phyloP scores from a whole-genome alignment of 1,284 basidiomycete species.

The Pseudozyma sp. region DNA sequence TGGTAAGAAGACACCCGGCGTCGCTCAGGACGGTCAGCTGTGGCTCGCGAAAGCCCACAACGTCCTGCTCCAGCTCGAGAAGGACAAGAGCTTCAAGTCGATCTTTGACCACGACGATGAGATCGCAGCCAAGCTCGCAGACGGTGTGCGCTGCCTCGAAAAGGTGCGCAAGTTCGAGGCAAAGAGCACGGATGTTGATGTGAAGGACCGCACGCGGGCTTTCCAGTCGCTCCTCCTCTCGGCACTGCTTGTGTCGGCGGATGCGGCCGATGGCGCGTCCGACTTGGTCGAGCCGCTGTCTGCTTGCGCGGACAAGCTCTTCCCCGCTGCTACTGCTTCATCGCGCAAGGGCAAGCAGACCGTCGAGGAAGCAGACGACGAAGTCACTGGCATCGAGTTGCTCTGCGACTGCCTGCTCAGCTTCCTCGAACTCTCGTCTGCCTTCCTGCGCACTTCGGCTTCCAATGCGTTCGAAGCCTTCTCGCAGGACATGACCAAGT shows the following conservation, averaged over 20 bases:
- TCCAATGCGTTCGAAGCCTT: slow-evolving; percentile 85
- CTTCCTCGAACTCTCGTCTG: slow-evolving; percentile 84
- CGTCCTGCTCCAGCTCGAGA: slow-evolving; percentile 75
- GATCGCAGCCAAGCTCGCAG: slow-evolving; percentile 41
- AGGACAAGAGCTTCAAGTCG: slow-evolving; percentile 77
- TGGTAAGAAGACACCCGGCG: slow-evolving; percentile 74
- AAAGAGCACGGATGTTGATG: slow-evolving; percentile 25
- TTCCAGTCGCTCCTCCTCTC: slow-evolving; percentile 56
- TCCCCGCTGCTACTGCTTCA: slow-evolving; percentile 21
- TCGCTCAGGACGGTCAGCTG: slow-evolving; percentile 79
- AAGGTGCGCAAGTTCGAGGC: slow-evolving; percentile 48
- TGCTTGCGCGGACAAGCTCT: slow-evolving; percentile 60
- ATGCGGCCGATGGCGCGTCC: slow-evolving; percentile 70
- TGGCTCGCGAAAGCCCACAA: slow-evolving; percentile 81
- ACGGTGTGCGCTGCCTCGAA: slow-evolving; percentile 39
- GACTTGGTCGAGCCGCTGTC: slow-evolving; percentile 62
- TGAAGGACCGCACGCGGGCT: slow-evolving; percentile 41
- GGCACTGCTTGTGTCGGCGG: slow-evolving; percentile 67
- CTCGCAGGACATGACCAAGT: slow-evolving; percentile 77
- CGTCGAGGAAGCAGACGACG: slow-evolving; percentile 69
- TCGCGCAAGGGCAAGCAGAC: slow-evolving; percentile 57
- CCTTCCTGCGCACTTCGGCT: slow-evolving; percentile 83
- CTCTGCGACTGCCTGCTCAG: slow-evolving; percentile 89
- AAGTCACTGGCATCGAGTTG: slow-evolving; percentile 79
- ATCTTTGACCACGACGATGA: slow-evolving; percentile 49